Conservation (phyloP, 2,329 filamentous ascomycete species). For the Stemphylium beticola region DNA sequence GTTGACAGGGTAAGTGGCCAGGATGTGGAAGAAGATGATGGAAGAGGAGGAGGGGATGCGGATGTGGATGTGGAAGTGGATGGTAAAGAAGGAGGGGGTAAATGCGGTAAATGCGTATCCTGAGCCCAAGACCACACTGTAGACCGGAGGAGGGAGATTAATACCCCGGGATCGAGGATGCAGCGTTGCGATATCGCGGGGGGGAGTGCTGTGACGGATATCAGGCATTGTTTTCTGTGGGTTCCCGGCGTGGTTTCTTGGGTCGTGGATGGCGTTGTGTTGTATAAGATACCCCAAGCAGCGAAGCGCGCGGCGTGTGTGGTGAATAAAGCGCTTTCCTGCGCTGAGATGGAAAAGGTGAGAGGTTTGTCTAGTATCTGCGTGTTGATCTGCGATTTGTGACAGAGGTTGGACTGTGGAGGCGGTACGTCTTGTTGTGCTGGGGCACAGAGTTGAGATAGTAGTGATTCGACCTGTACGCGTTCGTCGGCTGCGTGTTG, state of each 20-base stretch:
- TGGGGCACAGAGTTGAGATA: slow-evolving; percentile 61
- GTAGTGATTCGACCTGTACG: slow-evolving; percentile 76
- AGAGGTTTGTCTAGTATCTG: slow-evolving; percentile 59
- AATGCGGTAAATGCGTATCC: slow-evolving; percentile 5
- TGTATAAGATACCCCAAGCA: slow-evolving; percentile 76
- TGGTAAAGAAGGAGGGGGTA: neutral
- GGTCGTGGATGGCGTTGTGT: slow-evolving; percentile 44
- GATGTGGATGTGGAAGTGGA: neutral
- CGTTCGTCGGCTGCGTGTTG: slow-evolving; percentile 96
- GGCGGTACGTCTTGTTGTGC: slow-evolving; percentile 19
- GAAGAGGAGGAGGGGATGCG: too few species aligned
- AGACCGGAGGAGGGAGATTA: slow-evolving; percentile 75
- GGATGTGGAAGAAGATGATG: too few species aligned
- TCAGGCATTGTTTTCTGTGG: slow-evolving; percentile 5
- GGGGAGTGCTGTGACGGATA: slow-evolving; percentile 69
- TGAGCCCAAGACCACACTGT: slow-evolving; percentile 70
- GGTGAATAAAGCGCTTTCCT: slow-evolving; percentile 67
- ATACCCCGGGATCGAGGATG: slow-evolving; percentile 70
- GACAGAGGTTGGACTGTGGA: slow-evolving; percentile 44
- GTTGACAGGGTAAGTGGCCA: slow-evolving; percentile 58
- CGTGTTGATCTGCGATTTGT: slow-evolving; percentile 38
- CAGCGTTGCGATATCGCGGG: slow-evolving; percentile 78
- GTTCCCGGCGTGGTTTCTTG: slow-evolving; percentile 6
- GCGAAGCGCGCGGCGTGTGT: slow-evolving; percentile 64
- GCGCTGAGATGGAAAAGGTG: slow-evolving; percentile 66